phyloP scores from a whole-genome alignment of 2,329 filamentous ascomycete genomes.

The Fusarium incarnatum region DNA sequence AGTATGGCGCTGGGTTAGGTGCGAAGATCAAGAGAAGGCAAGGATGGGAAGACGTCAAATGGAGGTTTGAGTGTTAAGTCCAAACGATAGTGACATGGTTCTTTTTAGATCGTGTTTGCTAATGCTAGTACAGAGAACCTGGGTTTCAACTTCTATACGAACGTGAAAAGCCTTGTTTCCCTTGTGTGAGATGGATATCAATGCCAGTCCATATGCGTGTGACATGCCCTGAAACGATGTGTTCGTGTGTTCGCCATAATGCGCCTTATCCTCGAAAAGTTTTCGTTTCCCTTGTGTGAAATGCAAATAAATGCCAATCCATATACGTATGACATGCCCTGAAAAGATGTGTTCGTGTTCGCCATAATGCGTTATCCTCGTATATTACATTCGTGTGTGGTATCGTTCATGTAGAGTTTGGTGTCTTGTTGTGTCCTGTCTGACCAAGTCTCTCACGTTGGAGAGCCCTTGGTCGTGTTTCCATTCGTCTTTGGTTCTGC shows the following conservation, averaged over 20 bases:
- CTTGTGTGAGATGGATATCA: background rate
- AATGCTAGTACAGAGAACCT: constrained; percentile 24
- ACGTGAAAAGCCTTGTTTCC: constrained; percentile 14
- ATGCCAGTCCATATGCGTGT: background rate
- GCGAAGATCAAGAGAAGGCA: constrained; percentile 21
- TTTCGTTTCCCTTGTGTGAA: constrained; percentile 10
- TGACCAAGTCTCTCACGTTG: background rate
- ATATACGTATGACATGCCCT: background rate
- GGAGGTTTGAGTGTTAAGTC: constrained; percentile 39
- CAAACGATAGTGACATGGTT: background rate
- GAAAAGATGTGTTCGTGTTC: background rate
- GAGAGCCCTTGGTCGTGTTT: background rate
- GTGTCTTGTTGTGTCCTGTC: too few relatives aligned
- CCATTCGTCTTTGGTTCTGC: background rate
- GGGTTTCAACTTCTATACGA: background rate
- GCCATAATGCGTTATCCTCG: background rate
- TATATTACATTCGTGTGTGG: background rate
- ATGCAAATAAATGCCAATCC: background rate
- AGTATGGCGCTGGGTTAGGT: constrained; percentile 34
- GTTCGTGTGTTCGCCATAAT: background rate
- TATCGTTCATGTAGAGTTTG: background rate
- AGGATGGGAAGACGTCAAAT: constrained; percentile 35
- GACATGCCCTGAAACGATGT: background rate
- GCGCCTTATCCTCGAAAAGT: background rate
- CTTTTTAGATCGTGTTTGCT: constrained; percentile 8